Evolutionary conservation across 192 early-diverging fungal species (phyloP), one percentile per base, ranked within the genome.

Genomic region (Rhizoclosmatium sp.): DNA sequence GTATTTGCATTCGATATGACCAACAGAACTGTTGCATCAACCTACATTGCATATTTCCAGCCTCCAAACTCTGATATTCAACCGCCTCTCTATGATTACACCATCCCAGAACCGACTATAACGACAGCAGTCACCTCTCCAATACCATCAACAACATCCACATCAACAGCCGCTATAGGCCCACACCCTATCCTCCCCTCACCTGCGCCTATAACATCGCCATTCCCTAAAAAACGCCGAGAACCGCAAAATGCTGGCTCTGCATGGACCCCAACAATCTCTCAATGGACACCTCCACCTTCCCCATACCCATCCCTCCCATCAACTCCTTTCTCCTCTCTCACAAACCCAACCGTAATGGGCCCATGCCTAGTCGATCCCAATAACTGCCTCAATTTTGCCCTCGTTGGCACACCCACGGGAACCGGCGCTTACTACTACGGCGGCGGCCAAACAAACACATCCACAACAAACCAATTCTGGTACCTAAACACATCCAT

Each of bases 1-100:
- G 45, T 75, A 21, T 75, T 49, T 62, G 72, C 72, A 10, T 75
- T 47, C 59, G 72, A 75, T 48, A 75, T 75, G 72, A 75, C 72
- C 3, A 47, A 21, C 2, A 21, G 45, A 19, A 75, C 59, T 4
- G 44, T 49, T 45, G 72, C 72, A 48, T 75, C 72, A 7, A 62
- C 59, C 12, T 75, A 75, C 39, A 75, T 75, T 45, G 60, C 45
- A 14, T 45, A 75, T n/a, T 75, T 75, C 45, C 72, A 62, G 44
- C 72, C 72, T 10, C 31, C 12, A 14, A 45, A 51, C 56, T 16
- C 70, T 31, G n/a, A 46, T 44, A 42, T 69, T 47, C 7, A 40
- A 47, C 7, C 14, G 40, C 14, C 46, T 12, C 7, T 23, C 12
- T 21, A 12, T 47, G 67, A 69, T 23, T 69, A 45, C 14, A 42